Base-by-base conservation (phyloP, 768 basidiomycete genomes). In the Amanita exitialis region DNA sequence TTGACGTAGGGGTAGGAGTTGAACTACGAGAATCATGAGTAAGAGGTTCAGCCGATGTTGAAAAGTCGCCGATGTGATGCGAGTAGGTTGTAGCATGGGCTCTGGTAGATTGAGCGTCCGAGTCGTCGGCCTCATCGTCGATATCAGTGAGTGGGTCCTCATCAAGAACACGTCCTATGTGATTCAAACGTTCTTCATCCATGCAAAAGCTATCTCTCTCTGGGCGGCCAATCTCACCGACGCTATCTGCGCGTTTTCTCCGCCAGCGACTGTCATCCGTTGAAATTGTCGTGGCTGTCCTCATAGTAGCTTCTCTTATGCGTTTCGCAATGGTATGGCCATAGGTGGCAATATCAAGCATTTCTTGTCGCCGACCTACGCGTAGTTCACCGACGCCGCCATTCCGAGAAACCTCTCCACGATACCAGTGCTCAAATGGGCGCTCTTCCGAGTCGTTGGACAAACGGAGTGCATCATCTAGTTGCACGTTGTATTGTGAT, bases 381-480 rank as follows among this genome's bases (percentile, higher is more conserved):
- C 83, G 76, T 49, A 89, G 68, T 64, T 91, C 89, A 44, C 89
- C 89, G 9, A 91, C 87, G n/a, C 89, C 89, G 21, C 89, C 89
- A 60, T 92, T 92, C 44, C 89, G 75, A 10, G 88, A 82, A 4
- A 88, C 78, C 57, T 92, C 89, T 1, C 89, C 89, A 44, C 89
- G 82, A 61, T 92, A 92, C 89, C 89, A 91, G 59, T 92, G 89
- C 58, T 91, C 87, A 53, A 83, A 91, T 0, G 88, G 88, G 12
- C 78, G 77, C 61, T 91, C 89, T 54, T 88, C 87, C 4, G 86
- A 89, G 20, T 90, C 87, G 21, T 68, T 75, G 4, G 86, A 87
- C 10, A 73, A 67, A 39, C 87, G 75, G 4, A 74, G 69, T 34
- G 67, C 61, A 39, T 71, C 72, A 20, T 72, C 68, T 7, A 62